Conservation (phyloP, 2,329 filamentous ascomycete genomes). For the Camillea tinctor region DNA sequence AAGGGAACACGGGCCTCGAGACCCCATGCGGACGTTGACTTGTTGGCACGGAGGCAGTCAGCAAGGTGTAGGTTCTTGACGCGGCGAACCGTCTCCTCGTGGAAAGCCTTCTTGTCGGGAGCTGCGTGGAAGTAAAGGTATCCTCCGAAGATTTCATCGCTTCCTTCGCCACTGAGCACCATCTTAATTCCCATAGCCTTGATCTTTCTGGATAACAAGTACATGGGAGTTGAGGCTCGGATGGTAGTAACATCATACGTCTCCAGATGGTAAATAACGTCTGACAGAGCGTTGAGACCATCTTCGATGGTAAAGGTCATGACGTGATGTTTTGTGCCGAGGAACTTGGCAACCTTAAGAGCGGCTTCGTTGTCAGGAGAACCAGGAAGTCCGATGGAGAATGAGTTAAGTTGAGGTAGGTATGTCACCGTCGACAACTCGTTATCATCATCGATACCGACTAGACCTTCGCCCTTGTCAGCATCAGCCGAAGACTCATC, state of each 20-base stretch:
- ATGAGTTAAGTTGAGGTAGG: constrained; percentile 94
- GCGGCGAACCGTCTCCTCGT: constrained; percentile 88
- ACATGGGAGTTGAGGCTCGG: constrained; percentile 97
- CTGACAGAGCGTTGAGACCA: constrained; percentile 91
- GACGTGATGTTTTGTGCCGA: constrained; percentile 96
- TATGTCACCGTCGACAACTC: constrained; percentile 86
- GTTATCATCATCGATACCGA: constrained; percentile 93
- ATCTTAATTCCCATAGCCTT: constrained; percentile 99
- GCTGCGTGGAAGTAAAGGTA: constrained; percentile 99
- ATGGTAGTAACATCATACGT: constrained; percentile 98
- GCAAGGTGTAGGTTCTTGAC: constrained; percentile 95
- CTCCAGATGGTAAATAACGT: constrained; percentile 98
- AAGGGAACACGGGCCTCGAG: constrained; percentile 97
- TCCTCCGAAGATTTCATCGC: constrained; percentile 96
- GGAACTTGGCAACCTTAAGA: constrained; percentile 89
- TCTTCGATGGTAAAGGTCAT: constrained; percentile 99
- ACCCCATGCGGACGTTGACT: constrained; percentile 97
- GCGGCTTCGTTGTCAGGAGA: constrained; percentile 92
- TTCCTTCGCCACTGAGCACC: constrained; percentile 95
- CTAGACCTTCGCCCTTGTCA: constrained; percentile 68
- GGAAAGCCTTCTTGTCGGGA: constrained; percentile 87
- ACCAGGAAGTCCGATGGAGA: constrained; percentile 93
- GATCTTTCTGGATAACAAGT: constrained; percentile 95
- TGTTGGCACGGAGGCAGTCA: constrained; percentile 98
- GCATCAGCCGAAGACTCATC: constrained; percentile 47